Conservation (phyloP, 2,329 filamentous ascomycete species). For the Ophiostoma ulmi region DNA sequence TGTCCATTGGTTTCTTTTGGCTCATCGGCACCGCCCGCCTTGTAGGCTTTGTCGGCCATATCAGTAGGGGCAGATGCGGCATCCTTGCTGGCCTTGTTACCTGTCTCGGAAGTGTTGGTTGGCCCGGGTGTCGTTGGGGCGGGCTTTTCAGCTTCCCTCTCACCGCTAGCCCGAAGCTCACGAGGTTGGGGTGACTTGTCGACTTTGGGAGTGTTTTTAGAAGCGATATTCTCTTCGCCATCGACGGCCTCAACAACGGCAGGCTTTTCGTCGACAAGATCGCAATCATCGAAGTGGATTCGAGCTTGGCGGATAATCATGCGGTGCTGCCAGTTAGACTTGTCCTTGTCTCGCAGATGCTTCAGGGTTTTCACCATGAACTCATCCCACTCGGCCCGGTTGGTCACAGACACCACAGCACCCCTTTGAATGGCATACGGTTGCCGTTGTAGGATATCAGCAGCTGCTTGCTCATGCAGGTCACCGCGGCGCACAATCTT, state of each 20-base stretch:
- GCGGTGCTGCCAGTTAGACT: slow-evolving; percentile 92
- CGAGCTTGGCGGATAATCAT: slow-evolving; percentile 70
- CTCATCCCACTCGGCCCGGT: slow-evolving; percentile 57
- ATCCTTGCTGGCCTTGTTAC: background rate
- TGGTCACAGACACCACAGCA: slow-evolving; percentile 48
- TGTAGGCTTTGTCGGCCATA: slow-evolving; percentile 32
- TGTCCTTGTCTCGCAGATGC: slow-evolving; percentile 65
- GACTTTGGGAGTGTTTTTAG: background rate
- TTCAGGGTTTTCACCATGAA: slow-evolving; percentile 50
- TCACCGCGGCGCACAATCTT: slow-evolving; percentile 64
- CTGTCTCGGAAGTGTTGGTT: background rate
- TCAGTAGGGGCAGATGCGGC: background rate
- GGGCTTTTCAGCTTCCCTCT: slow-evolving; percentile 2
- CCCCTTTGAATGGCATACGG: slow-evolving; percentile 49
- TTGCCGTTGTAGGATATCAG: slow-evolving; percentile 51
- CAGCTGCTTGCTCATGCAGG: slow-evolving; percentile 45
- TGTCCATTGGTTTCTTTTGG: slow-evolving; percentile 30
- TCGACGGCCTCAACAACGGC: slow-evolving; percentile 14
- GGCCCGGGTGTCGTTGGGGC: background rate
- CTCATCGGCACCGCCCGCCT: slow-evolving; percentile 32
- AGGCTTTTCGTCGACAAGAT: slow-evolving; percentile 11
- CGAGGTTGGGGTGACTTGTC: background rate
- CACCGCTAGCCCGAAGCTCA: background rate
- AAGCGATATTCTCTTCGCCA: background rate
- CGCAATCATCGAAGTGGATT: slow-evolving; percentile 43